Evolutionary conservation across 495 filamentous ascomycete species (phyloP), one percentile per base, ranked within the genome.

Genomic region (Penicillium atrosanguineum): DNA sequence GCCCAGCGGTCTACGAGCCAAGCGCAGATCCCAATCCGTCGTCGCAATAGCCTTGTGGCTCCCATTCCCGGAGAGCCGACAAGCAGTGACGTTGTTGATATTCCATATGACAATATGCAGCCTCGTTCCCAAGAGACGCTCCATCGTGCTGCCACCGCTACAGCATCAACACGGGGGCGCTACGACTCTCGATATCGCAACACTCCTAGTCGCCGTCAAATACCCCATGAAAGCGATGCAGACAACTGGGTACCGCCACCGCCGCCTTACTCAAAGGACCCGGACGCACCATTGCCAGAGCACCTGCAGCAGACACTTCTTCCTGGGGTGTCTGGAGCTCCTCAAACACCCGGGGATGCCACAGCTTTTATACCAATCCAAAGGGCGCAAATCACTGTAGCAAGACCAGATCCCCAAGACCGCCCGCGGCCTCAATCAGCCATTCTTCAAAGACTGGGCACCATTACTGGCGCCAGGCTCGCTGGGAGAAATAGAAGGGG

Each of bases 161-260:
- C 86, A 20, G 87, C 86, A 25, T 80, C 78, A n/a, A 89, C 79
- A 48, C 82, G 86, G 20, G 78, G 79, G 25, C 75, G 86, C 18
- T 79, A 85, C 53, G 83, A 84, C 48, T 69, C 68, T 14, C 71
- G 60, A 19, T 69, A 65, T 62, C 66, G 60, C 9, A 57, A 61
- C 12, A 45, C 51, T 2, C 62, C 41, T 21, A 66, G 45, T 39
- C 58, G 65, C 52, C 59, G 68, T 42, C 62, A 70, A 26, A 79
- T 88, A 53, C 91, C 91, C 11, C 88, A 95, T 69, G 90, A 95
- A 67, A 91, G 87, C 53, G 89, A 95, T 63, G 90, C 90, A 4
- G 91, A 96, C 57, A 89, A 92, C 55, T 96, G 91, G 91, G 89
- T 92, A 7, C 88, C 91, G 20, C 91, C 91, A 0, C 91, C 91